Base-by-base conservation (phyloP, 768 basidiomycete genomes). In the Kondoa malvinella region DNA sequence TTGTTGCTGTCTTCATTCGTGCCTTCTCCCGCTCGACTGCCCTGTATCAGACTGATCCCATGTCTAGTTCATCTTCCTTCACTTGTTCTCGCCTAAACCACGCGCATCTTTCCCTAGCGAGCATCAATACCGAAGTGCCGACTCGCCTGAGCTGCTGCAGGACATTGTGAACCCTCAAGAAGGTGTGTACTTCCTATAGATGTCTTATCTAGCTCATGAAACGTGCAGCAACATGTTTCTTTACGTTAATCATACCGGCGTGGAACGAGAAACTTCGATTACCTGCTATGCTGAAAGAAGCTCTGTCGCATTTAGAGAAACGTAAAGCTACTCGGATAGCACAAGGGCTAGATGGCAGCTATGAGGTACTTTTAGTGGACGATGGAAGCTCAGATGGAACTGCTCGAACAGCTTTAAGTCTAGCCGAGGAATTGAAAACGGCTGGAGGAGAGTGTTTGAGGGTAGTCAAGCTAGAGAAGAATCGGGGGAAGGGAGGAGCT, bases 401-500 rank as follows among this genome's bases (percentile, higher is more conserved):
- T 0, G 80, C 84, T 0, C 76, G 79, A 1, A 77, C 81, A 17
- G 87, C 87, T 1, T 80, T 94, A 60, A 73, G 80, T 34, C 80
- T 91, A 58, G 87, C 87, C 2, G 76, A 77, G 12, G 65, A 75
- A 17, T 77, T 82, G 69, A 80, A 87, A 72, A 73, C 81, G 1
- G 76, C 79, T 17, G 80, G 78, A 67, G 84, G 69, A 31, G 65
- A 31, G 15, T 31, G 50, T 32, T 34, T 68, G 56, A 66, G 66
- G 68, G 84, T 95, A 26, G 83, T 94, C 66, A 84, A 81, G 26
- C 79, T 96, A 68, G 84, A 84, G 75, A 80, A 81, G 73, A 97
- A 97, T 74, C 78, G 87, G 21, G 92, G 92, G 0, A 97, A 97
- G 75, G 92, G 92, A 25, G 92, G 91, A 1, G 89, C 91, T 0